These are phyloP conservation scores for Limonium bicolor DNA, from an alignment of 148 eudicot genomes.

Conservation along the genomic window DNA sequence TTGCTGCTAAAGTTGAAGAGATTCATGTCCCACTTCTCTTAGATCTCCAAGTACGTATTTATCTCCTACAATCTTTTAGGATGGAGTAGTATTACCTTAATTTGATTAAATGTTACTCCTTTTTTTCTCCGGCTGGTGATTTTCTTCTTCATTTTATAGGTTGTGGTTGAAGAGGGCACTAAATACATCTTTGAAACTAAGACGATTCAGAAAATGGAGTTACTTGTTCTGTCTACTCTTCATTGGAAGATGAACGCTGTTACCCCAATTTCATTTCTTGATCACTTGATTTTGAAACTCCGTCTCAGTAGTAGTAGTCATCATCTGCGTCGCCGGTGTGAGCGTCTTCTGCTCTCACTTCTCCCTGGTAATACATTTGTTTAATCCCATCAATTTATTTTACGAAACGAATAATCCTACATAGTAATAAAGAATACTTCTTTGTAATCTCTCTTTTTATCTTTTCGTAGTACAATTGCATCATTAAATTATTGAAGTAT, in stretches of 20 bases:
- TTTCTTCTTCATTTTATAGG: too few species aligned
- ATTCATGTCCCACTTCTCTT: constrained; percentile 61
- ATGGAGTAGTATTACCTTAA: not conserved
- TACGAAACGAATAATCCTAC: too few species aligned
- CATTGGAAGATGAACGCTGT: constrained; percentile 87
- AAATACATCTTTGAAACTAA: constrained; percentile 55
- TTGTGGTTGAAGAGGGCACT: constrained; percentile 42
- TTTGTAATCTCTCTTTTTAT: not conserved
- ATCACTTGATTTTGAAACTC: constrained; percentile 63
- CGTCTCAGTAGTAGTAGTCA: constrained; percentile 56
- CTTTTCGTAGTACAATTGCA: not conserved
- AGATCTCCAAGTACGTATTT: constrained; percentile 61
- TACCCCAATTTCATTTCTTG: constrained; percentile 68
- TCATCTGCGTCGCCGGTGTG: constrained; percentile 45
- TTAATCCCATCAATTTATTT: constrained; percentile 6
- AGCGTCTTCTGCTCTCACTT: constrained; percentile 39
- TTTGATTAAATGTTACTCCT: not conserved
- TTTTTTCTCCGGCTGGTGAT: too few species aligned
- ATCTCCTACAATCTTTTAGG: not conserved
- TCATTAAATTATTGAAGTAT: not conserved
- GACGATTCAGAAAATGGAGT: constrained; percentile 81
- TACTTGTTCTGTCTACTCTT: constrained; percentile 51
- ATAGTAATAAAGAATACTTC: not conserved
- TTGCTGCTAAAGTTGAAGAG: constrained; percentile 93
- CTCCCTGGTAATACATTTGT: constrained; percentile 49